phyloP scores from a whole-genome alignment of 345 rosid species.

The Populus euphratica region DNA sequence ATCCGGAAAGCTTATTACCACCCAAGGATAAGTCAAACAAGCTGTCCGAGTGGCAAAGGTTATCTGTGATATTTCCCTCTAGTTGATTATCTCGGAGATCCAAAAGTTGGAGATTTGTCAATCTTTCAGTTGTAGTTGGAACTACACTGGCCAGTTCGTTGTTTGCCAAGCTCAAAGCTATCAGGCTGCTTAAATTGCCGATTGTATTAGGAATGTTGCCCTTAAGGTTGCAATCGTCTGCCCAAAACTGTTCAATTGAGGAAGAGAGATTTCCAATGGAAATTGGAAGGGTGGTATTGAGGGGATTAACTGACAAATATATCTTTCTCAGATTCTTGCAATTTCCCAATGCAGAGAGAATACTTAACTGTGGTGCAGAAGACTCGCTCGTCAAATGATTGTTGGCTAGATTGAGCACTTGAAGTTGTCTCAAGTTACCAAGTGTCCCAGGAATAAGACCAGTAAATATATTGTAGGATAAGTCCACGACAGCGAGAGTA shows the following conservation, averaged over 20 bases:
- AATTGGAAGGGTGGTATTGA: background rate
- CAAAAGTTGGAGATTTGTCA: background rate
- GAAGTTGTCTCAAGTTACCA: constrained; percentile 4
- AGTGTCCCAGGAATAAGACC: constrained; percentile 15
- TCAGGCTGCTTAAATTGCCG: background rate
- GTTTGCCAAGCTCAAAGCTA: background rate
- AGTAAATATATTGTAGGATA: constrained; percentile 13
- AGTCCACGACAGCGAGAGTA: constrained; percentile 5
- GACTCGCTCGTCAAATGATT: constrained; percentile 1
- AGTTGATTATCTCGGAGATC: background rate
- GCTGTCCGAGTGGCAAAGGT: background rate
- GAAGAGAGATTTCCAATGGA: constrained; percentile 6
- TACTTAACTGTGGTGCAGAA: background rate
- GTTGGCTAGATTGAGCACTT: background rate
- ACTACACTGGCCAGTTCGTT: background rate
- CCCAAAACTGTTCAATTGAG: background rate
- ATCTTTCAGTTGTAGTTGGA: background rate
- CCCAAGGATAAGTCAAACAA: background rate
- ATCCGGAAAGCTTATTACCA: background rate
- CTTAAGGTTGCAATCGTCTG: background rate
- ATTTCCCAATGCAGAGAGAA: constrained; percentile 10
- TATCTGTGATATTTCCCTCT: background rate
- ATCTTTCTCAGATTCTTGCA: background rate
- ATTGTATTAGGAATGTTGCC: constrained; percentile 11
- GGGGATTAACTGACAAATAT: background rate